These are phyloP conservation scores for Microbotryum lychnidis-dioicae DNA, from an alignment of 1,284 basidiomycete genomes.

Conservation along the genomic window DNA sequence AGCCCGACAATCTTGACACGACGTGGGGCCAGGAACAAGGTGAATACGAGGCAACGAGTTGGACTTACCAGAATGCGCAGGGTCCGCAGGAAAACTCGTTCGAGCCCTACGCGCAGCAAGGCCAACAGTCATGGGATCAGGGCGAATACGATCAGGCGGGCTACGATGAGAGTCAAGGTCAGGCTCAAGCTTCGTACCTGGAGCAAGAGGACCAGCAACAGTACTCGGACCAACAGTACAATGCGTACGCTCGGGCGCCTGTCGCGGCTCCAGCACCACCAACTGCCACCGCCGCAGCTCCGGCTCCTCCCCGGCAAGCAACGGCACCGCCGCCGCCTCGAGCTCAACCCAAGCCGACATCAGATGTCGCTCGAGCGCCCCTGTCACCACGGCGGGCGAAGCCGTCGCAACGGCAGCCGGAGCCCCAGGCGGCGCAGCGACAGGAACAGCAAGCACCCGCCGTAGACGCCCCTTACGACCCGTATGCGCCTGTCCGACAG, in stretches of 20 bases:
- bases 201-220: conserved; percentile 4
- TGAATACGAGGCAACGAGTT: conserved; percentile 1
- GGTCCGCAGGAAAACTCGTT: neutral
- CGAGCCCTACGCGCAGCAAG: neutral
- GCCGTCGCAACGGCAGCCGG: too few relatives aligned
- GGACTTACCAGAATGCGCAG: too few relatives aligned
- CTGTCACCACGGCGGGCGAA: neutral
- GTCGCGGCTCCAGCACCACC: conserved; percentile 1
- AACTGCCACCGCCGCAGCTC: neutral
- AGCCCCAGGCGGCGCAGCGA: too few relatives aligned
- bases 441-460: too few relatives aligned
- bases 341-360: conserved; percentile 11
- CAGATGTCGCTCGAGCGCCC: neutral
- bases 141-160: too few relatives aligned
- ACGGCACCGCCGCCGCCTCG: conserved; percentile 1
- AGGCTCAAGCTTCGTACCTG: neutral
- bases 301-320: conserved; percentile 4
- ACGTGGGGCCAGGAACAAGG: neutral
- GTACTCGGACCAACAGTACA: neutral
- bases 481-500: neutral
- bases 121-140: neutral
- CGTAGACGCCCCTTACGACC: neutral
- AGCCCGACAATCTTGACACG: conserved; percentile 1
- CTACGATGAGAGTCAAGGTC: neutral
- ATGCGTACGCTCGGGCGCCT: conserved; percentile 3